Conservation (phyloP, 345 rosid species). For the Linum tenue region DNA sequence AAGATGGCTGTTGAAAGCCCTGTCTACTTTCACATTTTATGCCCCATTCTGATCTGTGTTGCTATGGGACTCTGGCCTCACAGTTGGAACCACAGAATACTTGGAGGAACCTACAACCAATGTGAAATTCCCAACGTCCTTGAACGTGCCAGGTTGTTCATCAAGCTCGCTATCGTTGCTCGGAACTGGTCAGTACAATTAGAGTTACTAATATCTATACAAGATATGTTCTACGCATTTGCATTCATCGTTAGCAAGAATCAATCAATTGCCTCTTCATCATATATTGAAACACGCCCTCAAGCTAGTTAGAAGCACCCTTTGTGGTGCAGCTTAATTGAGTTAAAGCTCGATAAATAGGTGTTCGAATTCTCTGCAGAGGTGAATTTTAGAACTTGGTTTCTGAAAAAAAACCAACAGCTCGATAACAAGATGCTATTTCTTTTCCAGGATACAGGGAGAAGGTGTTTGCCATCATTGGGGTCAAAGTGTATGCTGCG, state of each 20-base stretch:
- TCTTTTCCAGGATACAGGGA: conserved; percentile 67
- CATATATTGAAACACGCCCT: neutral
- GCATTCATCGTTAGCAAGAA: neutral
- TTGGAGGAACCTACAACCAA: conserved; percentile 54
- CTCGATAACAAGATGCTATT: neutral
- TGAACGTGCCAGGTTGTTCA: conserved; percentile 55
- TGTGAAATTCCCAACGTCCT: conserved; percentile 53
- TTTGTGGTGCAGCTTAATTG: neutral
- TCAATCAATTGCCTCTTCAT: neutral
- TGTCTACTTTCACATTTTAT: too few relatives aligned
- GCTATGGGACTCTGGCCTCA: conserved; percentile 6
- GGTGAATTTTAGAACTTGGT: too few relatives aligned
- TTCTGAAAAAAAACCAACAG: too few relatives aligned
- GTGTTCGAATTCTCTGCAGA: too few relatives aligned
- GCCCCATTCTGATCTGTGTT: neutral
- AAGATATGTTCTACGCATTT: neutral
- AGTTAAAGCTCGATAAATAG: too few relatives aligned
- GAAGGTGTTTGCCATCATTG: conserved; percentile 74
- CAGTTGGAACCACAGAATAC: conserved; percentile 50
- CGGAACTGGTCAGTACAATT: conserved; percentile 58
- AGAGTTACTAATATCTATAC: neutral
- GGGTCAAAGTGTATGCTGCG: conserved; percentile 83
- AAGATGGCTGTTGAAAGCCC: too few relatives aligned
- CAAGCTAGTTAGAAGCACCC: neutral
- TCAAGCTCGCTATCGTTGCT: conserved; percentile 44